Percentiles rank a stretch among this genome's conserved stretches.
These are phyloP conservation scores for Immersiella caudata DNA, from an alignment of 495 filamentous ascomycete species.

Conservation along the genomic window DNA sequence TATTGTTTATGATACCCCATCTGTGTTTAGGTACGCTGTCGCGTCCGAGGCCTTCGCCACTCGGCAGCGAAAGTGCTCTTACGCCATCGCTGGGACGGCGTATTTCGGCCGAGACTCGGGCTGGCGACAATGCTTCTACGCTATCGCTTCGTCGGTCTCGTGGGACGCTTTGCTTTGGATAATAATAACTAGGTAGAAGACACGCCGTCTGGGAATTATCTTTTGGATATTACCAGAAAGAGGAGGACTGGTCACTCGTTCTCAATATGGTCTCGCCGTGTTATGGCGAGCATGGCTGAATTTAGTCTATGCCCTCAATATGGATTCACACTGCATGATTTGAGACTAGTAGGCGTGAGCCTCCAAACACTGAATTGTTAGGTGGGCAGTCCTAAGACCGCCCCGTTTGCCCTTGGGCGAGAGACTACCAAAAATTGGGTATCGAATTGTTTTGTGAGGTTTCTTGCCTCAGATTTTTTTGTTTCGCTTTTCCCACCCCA, in stretches of 20 bases:
- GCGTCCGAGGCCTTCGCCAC: constrained; percentile 36
- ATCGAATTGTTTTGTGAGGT: no score
- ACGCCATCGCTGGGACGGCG: constrained; percentile 63
- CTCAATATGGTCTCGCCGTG: neutral
- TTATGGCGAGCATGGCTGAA: neutral
- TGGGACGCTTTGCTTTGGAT: constrained; percentile 43
- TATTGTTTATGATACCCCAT: constrained; percentile 60
- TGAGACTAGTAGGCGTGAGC: neutral
- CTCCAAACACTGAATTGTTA: neutral
- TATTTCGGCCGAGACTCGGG: constrained; percentile 51
- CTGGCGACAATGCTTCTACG: constrained; percentile 57
- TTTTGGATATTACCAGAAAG: constrained; percentile 7
- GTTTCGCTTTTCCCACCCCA: no score
- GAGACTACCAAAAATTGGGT: no score
- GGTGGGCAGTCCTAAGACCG: no score
- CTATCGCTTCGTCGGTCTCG: constrained; percentile 58
- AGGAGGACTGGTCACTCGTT: constrained; percentile 24
- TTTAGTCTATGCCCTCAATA: constrained; percentile 5
- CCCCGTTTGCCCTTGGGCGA: no score
- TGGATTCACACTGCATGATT: neutral
- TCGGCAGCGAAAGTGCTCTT: constrained; percentile 60
- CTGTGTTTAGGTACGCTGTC: constrained; percentile 55
- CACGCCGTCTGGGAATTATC: neutral
- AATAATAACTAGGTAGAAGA: constrained; percentile 7
- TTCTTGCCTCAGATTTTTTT: no score